A percentile compares a stretch with the other conserved stretches of the same genome.
Evolutionary conservation across 2,329 filamentous ascomycete genomes (phyloP).

Genomic region (Macrophomina pseudophaseolina): DNA sequence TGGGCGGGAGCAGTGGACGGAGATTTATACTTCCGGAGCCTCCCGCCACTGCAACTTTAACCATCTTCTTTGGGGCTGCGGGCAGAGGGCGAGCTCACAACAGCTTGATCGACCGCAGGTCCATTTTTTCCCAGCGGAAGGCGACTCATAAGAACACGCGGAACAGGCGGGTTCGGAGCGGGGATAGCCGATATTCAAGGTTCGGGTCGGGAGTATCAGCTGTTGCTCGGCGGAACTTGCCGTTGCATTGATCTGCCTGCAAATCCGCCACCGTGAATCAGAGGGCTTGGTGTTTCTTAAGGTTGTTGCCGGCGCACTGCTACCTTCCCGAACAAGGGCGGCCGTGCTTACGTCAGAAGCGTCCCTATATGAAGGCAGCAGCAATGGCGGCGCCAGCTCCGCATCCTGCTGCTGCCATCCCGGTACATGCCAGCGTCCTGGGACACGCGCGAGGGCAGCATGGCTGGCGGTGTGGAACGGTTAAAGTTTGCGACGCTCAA

Average conservation of each 20-base stretch:
- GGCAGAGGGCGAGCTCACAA: neutral
- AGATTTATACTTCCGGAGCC: slow-evolving; percentile 35
- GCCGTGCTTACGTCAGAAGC: neutral
- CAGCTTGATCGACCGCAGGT: neutral
- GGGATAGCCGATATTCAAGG: slow-evolving; percentile 9
- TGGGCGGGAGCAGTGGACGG: neutral
- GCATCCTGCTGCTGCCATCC: neutral
- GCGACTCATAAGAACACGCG: neutral
- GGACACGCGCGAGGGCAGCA: no score
- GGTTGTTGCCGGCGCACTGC: neutral
- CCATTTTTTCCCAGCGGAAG: neutral
- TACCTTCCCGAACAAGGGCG: neutral
- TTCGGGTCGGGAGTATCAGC: slow-evolving; percentile 6
- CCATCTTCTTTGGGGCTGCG: slow-evolving; percentile 27
- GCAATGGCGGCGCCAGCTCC: slow-evolving; percentile 5
- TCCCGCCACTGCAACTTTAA: slow-evolving; percentile 43
- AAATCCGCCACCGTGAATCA: neutral
- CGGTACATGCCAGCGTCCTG: neutral
- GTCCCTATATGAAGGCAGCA: neutral
- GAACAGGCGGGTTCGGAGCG: slow-evolving; percentile 7
- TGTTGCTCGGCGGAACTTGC: slow-evolving; percentile 6
- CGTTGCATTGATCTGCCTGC: neutral
- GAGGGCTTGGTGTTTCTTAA: slow-evolving; percentile 8
- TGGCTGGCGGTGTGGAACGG: no score
- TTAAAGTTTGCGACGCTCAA: no score